phyloP scores from a whole-genome alignment of 768 basidiomycete genomes.

The Pleurotus tuber-regium region DNA sequence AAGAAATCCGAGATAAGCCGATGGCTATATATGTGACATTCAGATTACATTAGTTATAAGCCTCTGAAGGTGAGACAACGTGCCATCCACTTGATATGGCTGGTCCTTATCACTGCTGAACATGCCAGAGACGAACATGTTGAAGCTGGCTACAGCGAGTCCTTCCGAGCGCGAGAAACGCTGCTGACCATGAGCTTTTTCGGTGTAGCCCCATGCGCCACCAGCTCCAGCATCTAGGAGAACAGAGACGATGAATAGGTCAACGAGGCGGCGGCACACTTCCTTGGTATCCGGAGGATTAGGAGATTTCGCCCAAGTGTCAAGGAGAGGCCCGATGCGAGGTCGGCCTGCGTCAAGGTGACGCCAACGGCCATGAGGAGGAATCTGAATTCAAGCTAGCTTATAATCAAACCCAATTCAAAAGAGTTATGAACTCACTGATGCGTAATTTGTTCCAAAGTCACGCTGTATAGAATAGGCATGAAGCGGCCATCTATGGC shows the following conservation, averaged over 20 bases:
- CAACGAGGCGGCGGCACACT: conserved; percentile 72
- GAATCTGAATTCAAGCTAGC: conserved; percentile 55
- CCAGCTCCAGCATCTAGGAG: conserved; percentile 95
- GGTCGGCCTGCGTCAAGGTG: conserved; percentile 73
- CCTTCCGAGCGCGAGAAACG: conserved; percentile 74
- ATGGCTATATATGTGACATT: conserved; percentile 48
- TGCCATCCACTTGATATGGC: conserved; percentile 80
- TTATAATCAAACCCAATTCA: neutral
- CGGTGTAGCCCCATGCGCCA: conserved; percentile 73
- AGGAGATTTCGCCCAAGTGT: conserved; percentile 47
- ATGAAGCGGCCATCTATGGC: conserved; percentile 2
- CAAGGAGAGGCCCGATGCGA: conserved; percentile 61
- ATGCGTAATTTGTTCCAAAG: conserved; percentile 65
- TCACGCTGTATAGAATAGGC: conserved; percentile 55
- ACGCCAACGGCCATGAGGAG: conserved; percentile 87
- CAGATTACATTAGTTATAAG: too few relatives aligned
- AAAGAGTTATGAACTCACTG: conserved; percentile 38
- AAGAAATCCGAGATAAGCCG: conserved; percentile 64
- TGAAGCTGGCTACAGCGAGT: conserved; percentile 83
- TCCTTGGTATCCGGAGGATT: conserved; percentile 50
- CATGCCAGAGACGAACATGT: conserved; percentile 84
- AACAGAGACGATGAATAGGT: conserved; percentile 89
- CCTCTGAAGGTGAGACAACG: too few relatives aligned
- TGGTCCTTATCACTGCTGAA: conserved; percentile 69
- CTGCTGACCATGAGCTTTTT: conserved; percentile 44